Conservation (phyloP, 495 filamentous ascomycete species). For the Arthonia radiata region DNA sequence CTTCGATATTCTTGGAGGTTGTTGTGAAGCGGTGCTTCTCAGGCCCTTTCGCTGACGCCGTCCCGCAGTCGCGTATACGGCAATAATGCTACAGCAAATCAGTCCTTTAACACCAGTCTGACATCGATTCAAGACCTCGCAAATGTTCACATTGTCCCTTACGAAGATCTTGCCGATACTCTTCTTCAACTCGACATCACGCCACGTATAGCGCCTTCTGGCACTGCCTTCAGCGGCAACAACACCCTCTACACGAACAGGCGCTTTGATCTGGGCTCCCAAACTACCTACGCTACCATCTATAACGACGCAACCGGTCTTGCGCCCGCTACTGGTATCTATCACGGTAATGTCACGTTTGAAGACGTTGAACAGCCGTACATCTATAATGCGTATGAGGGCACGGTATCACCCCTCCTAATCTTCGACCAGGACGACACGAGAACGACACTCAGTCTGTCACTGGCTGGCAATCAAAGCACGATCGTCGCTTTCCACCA, state of each 20-base stretch:
- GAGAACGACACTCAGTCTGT: conserved; percentile 10
- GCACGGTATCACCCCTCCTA: conserved; percentile 13
- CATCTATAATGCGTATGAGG: conserved; percentile 19
- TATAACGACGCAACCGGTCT: conserved; percentile 11
- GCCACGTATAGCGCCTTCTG: conserved; percentile 7
- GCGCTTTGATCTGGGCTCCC: conserved; percentile 8
- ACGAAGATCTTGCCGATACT: conserved; percentile 7
- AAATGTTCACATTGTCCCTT: conserved; percentile 6
- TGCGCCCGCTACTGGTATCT: conserved; percentile 1
- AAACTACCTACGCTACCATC: conserved; percentile 15
- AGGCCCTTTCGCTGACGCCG: no score
- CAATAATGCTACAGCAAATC: no score
- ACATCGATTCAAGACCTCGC: no score
- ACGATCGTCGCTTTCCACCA: conserved; percentile 15
- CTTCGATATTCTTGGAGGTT: no score
- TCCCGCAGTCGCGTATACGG: no score
- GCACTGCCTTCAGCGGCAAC: conserved; percentile 9
- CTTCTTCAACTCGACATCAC: conserved; percentile 8
- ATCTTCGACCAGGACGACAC: conserved; percentile 8
- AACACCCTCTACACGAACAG: conserved; percentile 15
- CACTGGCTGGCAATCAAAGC: conserved; percentile 14
- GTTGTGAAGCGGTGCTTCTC: no score
- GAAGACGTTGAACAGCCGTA: conserved; percentile 12
- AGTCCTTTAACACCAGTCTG: no score
- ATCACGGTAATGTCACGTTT: conserved; percentile 11